Conservation (phyloP, 1,284 basidiomycete species). For the Rhodotorula sp. region DNA sequence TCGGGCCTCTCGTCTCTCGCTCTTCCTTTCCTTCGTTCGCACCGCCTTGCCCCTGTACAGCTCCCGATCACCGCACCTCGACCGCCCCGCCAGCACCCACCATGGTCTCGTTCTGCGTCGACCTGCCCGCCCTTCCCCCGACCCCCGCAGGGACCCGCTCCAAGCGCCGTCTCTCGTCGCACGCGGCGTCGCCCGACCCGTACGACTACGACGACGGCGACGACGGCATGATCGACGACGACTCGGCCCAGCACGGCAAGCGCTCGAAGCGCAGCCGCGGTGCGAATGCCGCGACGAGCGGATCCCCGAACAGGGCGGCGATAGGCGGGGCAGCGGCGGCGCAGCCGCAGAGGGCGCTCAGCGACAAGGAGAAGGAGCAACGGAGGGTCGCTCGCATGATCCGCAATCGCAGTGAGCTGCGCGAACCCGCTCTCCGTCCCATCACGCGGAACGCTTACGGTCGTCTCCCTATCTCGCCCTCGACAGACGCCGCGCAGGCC, state of each 20-base stretch:
- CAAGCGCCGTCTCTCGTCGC: conserved; percentile 1
- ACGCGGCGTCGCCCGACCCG: neutral
- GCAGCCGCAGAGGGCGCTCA: neutral
- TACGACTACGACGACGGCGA: neutral
- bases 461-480: too few relatives aligned
- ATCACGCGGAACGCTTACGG: neutral
- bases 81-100: too few relatives aligned
- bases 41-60: too few relatives aligned
- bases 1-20: too few relatives aligned
- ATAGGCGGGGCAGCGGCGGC: neutral
- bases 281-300: neutral
- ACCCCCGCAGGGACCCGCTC: neutral
- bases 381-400: conserved; percentile 36
- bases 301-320: neutral
- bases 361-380: conserved; percentile 32
- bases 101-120: too few relatives aligned
- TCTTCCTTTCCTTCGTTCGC: too few relatives aligned
- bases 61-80: too few relatives aligned
- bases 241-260: neutral
- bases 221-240: neutral
- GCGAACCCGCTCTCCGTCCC: too few relatives aligned
- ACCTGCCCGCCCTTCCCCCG: too few relatives aligned
- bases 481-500: conserved; percentile 39
- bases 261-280: conserved; percentile 1
- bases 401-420: conserved; percentile 24